Conservation (phyloP, 345 rosid species). For the Sonneratia caseolaris region DNA sequence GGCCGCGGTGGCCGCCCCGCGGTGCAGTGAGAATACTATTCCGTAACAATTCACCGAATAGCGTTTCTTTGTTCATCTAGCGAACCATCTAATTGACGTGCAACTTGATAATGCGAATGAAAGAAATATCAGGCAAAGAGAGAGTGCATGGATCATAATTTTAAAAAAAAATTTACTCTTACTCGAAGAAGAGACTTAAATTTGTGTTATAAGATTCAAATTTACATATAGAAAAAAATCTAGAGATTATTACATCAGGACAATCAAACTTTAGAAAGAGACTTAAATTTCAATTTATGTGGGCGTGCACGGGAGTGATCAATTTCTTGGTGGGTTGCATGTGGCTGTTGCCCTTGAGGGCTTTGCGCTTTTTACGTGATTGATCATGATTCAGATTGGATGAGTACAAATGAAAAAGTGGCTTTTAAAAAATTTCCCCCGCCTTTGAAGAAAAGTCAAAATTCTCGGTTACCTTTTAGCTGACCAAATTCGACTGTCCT, state of each 20-base stretch:
- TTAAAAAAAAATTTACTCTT: no score
- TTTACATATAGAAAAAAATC: background rate
- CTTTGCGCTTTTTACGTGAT: background rate
- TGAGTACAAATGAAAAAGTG: background rate
- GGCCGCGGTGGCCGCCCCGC: no score
- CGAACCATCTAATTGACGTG: no score
- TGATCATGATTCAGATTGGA: background rate
- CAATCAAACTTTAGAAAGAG: background rate
- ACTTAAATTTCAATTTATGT: background rate
- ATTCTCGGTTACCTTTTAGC: background rate
- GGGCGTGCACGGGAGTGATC: background rate
- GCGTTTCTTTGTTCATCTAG: no score
- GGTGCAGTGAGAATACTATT: no score
- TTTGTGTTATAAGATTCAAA: background rate
- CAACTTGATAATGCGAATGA: no score
- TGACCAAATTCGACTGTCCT: background rate
- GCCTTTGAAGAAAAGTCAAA: background rate
- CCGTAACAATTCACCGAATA: no score
- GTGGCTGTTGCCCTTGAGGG: background rate
- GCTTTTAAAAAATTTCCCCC: background rate
- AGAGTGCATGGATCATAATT: no score
- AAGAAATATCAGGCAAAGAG: no score
- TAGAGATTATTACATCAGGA: no score
- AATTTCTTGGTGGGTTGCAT: background rate
- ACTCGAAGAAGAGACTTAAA: no score